Conservation (phyloP, 164 flowering plant genomes). For the Kalanchoe fedtschenkoi region DNA sequence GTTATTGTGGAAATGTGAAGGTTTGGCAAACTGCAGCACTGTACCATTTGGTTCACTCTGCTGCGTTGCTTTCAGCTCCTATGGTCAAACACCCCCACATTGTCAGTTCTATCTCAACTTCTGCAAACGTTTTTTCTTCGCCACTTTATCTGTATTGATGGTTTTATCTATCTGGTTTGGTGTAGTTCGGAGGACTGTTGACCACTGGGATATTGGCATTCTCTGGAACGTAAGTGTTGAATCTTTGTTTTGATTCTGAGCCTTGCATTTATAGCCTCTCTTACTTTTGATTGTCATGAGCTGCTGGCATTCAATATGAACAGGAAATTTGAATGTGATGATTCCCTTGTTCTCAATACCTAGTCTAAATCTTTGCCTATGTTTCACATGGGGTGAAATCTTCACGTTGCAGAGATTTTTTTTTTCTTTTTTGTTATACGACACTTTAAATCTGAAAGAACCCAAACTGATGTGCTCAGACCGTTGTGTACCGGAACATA, state of each 20-base stretch:
- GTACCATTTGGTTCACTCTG: slow-evolving; percentile 90
- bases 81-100: slow-evolving; percentile 53
- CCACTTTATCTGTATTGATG: slow-evolving; percentile 1
- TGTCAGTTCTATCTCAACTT: slow-evolving; percentile 29
- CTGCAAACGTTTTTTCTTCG: background rate
- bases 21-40: slow-evolving; percentile 94
- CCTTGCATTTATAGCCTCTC: background rate
- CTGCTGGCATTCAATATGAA: no score
- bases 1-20: slow-evolving; percentile 18
- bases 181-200: slow-evolving; percentile 82
- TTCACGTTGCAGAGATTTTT: no score
- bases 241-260: background rate
- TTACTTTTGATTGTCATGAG: background rate
- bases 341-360: no score
- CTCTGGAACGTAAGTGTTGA: slow-evolving; percentile 80
- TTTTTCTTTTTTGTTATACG: no score
- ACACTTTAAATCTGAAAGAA: background rate
- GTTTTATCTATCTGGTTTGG: background rate
- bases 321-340: no score
- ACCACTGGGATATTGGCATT: slow-evolving; percentile 80
- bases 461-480: no score
- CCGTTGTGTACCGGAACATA: no score
- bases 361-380: no score
- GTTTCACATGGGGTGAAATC: background rate
- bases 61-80: slow-evolving; percentile 82